These are phyloP conservation scores for Podila clonocystis DNA, from an alignment of 192 early-diverging fungal genomes.

Conservation along the genomic window DNA sequence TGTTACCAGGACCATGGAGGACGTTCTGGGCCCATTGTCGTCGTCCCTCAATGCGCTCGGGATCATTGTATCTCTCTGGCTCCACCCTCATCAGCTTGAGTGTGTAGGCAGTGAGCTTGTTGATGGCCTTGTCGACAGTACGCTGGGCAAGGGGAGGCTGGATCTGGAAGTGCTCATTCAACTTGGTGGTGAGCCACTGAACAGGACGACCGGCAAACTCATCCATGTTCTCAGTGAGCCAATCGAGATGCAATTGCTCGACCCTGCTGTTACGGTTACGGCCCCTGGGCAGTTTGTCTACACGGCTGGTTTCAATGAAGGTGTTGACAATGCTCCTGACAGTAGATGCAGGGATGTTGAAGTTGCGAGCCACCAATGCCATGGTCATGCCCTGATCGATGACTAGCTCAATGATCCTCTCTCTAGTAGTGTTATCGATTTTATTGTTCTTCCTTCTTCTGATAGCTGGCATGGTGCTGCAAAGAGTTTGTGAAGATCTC, in stretches of 20 bases:
- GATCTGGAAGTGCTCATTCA: no score
- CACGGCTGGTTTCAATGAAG: conserved; percentile 5
- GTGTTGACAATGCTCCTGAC: conserved; percentile 12
- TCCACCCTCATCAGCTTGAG: conserved; percentile 19
- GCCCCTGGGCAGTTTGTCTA: conserved; percentile 7
- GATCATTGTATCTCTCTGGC: conserved; percentile 11
- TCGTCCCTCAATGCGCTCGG: conserved; percentile 12
- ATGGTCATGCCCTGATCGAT: conserved; percentile 1
- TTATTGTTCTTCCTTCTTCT: conserved; percentile 9
- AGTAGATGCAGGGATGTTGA: conserved; percentile 11
- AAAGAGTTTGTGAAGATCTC: not conserved
- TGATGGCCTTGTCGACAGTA: no score
- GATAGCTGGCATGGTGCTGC: conserved; percentile 1
- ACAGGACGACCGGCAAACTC: conserved; percentile 1
- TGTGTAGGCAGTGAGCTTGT: conserved; percentile 5
- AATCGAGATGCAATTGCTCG: conserved; percentile 8
- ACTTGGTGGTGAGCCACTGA: no score
- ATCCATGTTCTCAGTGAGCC: conserved; percentile 3
- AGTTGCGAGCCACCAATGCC: conserved; percentile 11
- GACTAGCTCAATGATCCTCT: conserved; percentile 10
- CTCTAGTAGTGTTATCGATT: conserved; percentile 3
- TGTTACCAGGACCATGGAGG: conserved; percentile 5
- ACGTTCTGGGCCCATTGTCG: conserved; percentile 9
- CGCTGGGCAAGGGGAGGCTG: no score
- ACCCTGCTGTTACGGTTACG: not conserved